These are phyloP conservation scores for Sporisorium iseilematis-ciliati DNA, from an alignment of 1,284 basidiomycete species.

Conservation along the genomic window DNA sequence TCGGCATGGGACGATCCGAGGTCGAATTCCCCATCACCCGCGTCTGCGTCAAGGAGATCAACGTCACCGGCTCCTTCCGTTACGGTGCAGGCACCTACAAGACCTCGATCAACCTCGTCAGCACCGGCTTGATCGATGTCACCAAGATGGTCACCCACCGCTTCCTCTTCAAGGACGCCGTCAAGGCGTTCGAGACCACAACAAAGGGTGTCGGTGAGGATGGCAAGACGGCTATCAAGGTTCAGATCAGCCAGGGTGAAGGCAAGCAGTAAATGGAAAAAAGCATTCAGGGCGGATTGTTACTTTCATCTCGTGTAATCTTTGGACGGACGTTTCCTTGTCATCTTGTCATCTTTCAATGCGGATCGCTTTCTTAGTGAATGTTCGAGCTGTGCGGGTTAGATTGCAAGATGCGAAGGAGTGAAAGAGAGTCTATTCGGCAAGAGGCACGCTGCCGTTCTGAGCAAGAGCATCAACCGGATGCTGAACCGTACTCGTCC, in stretches of 20 bases:
- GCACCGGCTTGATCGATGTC: conserved; percentile 73
- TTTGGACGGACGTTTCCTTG: conserved; percentile 18
- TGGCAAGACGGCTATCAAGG: conserved; percentile 73
- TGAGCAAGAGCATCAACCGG: conserved; percentile 10
- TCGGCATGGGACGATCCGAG: conserved; percentile 72
- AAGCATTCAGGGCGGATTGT: background rate
- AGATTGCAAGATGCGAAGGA: background rate
- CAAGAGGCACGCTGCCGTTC: conserved; percentile 11
- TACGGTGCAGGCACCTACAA: conserved; percentile 81
- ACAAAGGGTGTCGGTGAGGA: conserved; percentile 78
- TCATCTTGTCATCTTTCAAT: conserved; percentile 5
- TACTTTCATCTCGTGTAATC: conserved; percentile 8
- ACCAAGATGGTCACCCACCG: conserved; percentile 75
- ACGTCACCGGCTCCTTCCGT: conserved; percentile 77
- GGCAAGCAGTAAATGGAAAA: conserved; percentile 35
- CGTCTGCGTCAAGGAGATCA: conserved; percentile 57
- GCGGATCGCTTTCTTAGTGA: background rate
- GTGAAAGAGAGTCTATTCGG: conserved; percentile 5
- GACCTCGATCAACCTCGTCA: conserved; percentile 74
- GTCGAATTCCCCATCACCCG: conserved; percentile 72
- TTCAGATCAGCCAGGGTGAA: conserved; percentile 70
- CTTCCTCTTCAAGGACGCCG: conserved; percentile 72
- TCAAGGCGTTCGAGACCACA: conserved; percentile 74
- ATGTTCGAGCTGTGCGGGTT: background rate
- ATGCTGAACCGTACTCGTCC: background rate